These are phyloP conservation scores for Diaporthe destruens DNA, from an alignment of 2,329 filamentous ascomycete species.

Conservation along the genomic window DNA sequence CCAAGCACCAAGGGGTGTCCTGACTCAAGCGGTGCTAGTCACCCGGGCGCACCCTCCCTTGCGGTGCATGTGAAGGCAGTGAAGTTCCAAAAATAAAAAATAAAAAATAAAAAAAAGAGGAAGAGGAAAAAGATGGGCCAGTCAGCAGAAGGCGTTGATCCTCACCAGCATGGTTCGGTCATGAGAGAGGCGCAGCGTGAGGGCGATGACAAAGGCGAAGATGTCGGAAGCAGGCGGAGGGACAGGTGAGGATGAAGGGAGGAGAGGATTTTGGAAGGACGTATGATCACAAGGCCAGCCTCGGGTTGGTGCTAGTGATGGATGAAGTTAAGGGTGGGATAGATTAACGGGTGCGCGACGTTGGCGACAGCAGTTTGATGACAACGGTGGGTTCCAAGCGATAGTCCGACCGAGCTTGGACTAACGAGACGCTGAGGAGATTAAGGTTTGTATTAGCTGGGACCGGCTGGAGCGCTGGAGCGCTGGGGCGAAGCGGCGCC, in stretches of 20 bases:
- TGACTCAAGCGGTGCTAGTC: slow-evolving; percentile 29
- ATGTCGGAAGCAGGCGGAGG: not conserved
- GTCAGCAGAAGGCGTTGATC: slow-evolving; percentile 15
- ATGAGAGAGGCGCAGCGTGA: not conserved
- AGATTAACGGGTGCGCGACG: slow-evolving; percentile 12
- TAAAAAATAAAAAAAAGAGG: too few relatives aligned
- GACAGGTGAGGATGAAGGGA: not conserved
- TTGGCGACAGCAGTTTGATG: slow-evolving; percentile 38
- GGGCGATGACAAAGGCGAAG: not conserved
- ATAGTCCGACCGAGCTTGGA: slow-evolving; percentile 39
- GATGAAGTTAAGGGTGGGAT: slow-evolving; percentile 11
- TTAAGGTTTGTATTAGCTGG: slow-evolving; percentile 42
- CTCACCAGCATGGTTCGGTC: slow-evolving; percentile 9
- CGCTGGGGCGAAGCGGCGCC: slow-evolving; percentile 6
- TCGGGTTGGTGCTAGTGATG: not conserved
- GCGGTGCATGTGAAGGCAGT: slow-evolving; percentile 36
- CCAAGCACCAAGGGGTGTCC: slow-evolving; percentile 34
- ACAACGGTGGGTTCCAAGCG: slow-evolving; percentile 38
- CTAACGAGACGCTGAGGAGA: slow-evolving; percentile 42
- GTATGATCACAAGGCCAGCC: not conserved
- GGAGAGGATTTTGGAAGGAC: not conserved
- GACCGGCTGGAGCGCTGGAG: slow-evolving; percentile 25
- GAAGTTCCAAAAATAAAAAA: slow-evolving; percentile 4
- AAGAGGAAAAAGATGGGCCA: slow-evolving; percentile 8
- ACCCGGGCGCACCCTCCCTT: slow-evolving; percentile 39